Conservation (phyloP, 805 yeast species). For the Saitoella complicata region DNA sequence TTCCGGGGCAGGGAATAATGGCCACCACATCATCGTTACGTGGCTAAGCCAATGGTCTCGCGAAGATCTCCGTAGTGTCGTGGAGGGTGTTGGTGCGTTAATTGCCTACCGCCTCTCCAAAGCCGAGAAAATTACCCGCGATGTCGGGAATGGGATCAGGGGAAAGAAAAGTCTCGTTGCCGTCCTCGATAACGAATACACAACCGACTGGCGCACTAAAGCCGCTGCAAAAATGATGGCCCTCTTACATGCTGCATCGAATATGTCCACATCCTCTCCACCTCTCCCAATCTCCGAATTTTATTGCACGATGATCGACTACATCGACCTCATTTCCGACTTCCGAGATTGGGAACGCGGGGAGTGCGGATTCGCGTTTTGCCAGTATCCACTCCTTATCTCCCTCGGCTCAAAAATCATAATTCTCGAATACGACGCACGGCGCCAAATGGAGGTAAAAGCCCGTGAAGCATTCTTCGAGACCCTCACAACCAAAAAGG, state of each 20-base stretch:
- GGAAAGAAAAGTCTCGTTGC: slow-evolving; percentile 6
- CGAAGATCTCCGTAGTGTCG: slow-evolving; percentile 32
- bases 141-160: slow-evolving; percentile 4
- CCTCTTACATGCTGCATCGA: slow-evolving; percentile 23
- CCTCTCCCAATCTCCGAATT: slow-evolving; percentile 30
- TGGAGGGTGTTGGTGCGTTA: slow-evolving; percentile 58
- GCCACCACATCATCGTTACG: slow-evolving; percentile 31
- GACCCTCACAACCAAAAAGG: slow-evolving; percentile 46
- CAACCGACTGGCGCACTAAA: slow-evolving; percentile 65
- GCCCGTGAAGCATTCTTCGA: slow-evolving; percentile 80
- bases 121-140: slow-evolving; percentile 6
- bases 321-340: slow-evolving; percentile 57
- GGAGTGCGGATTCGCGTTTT: slow-evolving; percentile 38
- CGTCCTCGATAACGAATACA: slow-evolving; percentile 36
- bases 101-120: slow-evolving; percentile 55
- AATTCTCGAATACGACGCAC: slow-evolving; percentile 67
- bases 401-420: slow-evolving; percentile 71
- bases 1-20: slow-evolving; percentile 30
- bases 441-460: slow-evolving; percentile 62
- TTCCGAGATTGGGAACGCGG: slow-evolving; percentile 63
- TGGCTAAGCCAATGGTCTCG: slow-evolving; percentile 38
- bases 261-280: slow-evolving; percentile 4
- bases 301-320: slow-evolving; percentile 73
- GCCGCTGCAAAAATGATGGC: slow-evolving; percentile 48
- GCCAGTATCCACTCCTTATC: slow-evolving; percentile 70